A percentile compares a stretch with the other conserved stretches of the same genome.
phyloP scores from a whole-genome alignment of 148 eudicot species.

The Diospyros kaki region DNA sequence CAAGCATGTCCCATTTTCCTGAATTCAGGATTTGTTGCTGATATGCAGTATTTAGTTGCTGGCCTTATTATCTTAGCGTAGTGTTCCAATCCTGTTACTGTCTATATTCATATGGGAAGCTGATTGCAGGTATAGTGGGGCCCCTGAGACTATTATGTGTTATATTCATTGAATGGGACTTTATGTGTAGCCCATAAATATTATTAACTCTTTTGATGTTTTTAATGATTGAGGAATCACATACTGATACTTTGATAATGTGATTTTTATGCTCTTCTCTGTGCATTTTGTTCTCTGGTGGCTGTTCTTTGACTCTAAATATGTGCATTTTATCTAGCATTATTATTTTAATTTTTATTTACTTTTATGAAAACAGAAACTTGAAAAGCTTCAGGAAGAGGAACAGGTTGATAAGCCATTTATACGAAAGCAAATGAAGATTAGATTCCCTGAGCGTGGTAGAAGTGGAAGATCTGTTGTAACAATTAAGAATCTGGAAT shows the following conservation, averaged over 20 bases:
- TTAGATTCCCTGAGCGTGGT: conserved; percentile 93
- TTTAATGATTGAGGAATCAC: neutral
- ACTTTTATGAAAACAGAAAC: conserved; percentile 48
- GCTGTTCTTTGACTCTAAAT: neutral
- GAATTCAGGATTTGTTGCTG: neutral
- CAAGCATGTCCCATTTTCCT: neutral
- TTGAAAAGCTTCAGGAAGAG: conserved; percentile 87
- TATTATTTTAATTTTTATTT: neutral
- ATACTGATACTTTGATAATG: neutral
- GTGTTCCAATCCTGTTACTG: neutral
- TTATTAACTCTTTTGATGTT: neutral
- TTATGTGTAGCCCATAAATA: neutral
- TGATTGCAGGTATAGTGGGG: neutral
- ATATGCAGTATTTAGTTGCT: neutral
- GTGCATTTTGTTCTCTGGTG: neutral
- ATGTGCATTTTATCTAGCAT: neutral
- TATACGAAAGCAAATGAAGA: conserved; percentile 91
- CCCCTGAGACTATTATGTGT: neutral
- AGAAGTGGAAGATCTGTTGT: conserved; percentile 81
- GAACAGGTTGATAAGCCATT: conserved; percentile 96
- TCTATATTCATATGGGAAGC: neutral
- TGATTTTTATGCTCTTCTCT: neutral
- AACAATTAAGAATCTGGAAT: conserved; percentile 61
- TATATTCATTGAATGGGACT: neutral
- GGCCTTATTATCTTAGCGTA: neutral